phyloP scores from a whole-genome alignment of 148 eudicot species.

The Diospyros lotus region DNA sequence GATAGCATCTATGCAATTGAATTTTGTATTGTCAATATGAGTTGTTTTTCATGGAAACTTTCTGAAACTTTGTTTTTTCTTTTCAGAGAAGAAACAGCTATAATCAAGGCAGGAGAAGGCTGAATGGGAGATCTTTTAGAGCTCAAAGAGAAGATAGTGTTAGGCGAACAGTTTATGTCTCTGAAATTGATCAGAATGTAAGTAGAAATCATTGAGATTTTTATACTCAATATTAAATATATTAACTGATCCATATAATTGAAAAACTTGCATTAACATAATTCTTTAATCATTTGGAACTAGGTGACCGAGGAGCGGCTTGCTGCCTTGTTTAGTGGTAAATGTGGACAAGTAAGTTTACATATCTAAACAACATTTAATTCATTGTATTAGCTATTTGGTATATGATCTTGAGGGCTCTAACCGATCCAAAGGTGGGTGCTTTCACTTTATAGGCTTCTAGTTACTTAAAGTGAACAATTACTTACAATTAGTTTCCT shows the following conservation, averaged over 20 bases:
- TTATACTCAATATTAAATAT: background rate
- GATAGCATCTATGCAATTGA: background rate
- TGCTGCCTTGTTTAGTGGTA: slow-evolving; percentile 69
- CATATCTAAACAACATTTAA: slow-evolving; percentile 5
- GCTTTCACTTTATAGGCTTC: background rate
- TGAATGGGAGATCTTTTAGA: slow-evolving; percentile 59
- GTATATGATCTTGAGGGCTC: slow-evolving; percentile 1
- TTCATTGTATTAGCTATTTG: background rate
- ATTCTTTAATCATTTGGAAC: slow-evolving; percentile 15
- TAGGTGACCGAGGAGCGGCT: slow-evolving; percentile 91
- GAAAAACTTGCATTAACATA: slow-evolving; percentile 8
- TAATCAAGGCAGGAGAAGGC: slow-evolving; percentile 65
- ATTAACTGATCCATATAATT: background rate
- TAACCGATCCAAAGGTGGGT: background rate
- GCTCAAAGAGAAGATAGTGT: slow-evolving; percentile 89
- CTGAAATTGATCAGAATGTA: slow-evolving; percentile 84
- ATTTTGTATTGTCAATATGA: background rate
- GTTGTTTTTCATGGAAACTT: background rate
- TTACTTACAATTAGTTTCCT: background rate
- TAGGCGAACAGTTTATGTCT: slow-evolving; percentile 88
- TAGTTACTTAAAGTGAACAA: background rate
- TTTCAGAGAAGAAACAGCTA: slow-evolving; percentile 53
- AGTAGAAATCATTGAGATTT: slow-evolving; percentile 17
- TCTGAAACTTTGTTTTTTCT: slow-evolving; percentile 1
- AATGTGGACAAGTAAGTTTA: slow-evolving; percentile 74